A percentile compares a stretch with the other conserved stretches of the same genome.
Conservation (phyloP, 1,284 basidiomycete genomes). For the Apiotrichum montevideense region DNA sequence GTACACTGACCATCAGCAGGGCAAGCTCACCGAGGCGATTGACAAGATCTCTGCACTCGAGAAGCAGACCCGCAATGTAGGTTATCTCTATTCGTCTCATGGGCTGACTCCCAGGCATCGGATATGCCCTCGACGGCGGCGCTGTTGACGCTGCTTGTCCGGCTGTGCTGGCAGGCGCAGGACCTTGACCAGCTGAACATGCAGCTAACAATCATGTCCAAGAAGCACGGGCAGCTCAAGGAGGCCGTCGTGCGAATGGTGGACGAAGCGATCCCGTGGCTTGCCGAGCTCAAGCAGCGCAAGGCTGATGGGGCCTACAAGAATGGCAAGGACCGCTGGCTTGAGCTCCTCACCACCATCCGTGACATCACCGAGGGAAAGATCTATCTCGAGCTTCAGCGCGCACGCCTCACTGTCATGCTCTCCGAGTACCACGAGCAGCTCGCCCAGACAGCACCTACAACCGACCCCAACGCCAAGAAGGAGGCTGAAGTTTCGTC, state of each 20-base stretch:
- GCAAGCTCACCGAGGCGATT: conserved; percentile 73
- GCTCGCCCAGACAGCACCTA: conserved; percentile 48
- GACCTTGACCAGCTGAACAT: conserved; percentile 67
- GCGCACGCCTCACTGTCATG: conserved; percentile 83
- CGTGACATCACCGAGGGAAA: conserved; percentile 93
- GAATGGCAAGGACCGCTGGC: conserved; percentile 68
- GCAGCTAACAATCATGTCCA: conserved; percentile 68
- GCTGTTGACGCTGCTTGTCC: conserved; percentile 66
- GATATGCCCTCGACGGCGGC: conserved; percentile 86
- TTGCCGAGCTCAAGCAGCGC: conserved; percentile 58
- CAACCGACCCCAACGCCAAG: conserved; percentile 1
- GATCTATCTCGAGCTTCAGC: conserved; percentile 95
- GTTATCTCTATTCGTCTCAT: conserved; percentile 25
- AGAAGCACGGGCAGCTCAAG: conserved; percentile 97
- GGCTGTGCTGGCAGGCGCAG: conserved; percentile 59
- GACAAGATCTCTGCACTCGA: conserved; percentile 86
- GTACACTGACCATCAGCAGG: conserved; percentile 46
- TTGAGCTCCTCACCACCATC: conserved; percentile 81
- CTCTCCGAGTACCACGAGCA: conserved; percentile 78
- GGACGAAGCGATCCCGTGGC: conserved; percentile 72
- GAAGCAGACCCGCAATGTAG: conserved; percentile 93
- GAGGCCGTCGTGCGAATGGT: conserved; percentile 84
- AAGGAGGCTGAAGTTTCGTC: neutral
- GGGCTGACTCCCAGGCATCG: conserved; percentile 61
- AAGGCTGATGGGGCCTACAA: conserved; percentile 42